A percentile compares a stretch with the other conserved stretches of the same genome.
phyloP scores from a whole-genome alignment of 2,329 filamentous ascomycete species.

The Colletotrichum sidae region DNA sequence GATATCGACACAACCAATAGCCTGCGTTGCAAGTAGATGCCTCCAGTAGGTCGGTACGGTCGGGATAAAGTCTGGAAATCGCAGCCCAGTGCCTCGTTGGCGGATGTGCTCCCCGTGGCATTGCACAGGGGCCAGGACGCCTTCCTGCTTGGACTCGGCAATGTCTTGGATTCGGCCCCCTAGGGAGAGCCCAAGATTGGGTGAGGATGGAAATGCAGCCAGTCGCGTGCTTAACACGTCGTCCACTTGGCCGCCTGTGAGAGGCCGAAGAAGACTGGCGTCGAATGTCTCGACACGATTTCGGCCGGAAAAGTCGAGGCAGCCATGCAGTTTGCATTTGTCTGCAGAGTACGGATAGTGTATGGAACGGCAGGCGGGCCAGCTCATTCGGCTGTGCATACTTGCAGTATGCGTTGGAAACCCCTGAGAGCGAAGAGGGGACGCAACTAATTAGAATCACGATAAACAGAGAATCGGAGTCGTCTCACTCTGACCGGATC shows the following conservation, averaged over 20 bases:
- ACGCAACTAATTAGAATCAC: not conserved
- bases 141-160: not conserved
- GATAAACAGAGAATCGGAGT: not conserved
- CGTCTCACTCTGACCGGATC: not conserved
- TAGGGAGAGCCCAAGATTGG: slow-evolving; percentile 18
- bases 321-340: not conserved
- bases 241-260: slow-evolving; percentile 46
- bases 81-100: slow-evolving; percentile 31
- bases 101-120: slow-evolving; percentile 26
- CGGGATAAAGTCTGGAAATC: slow-evolving; percentile 20
- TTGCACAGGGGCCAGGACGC: slow-evolving; percentile 14
- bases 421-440: not conserved
- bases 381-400: not conserved
- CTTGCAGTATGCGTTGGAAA: not conserved
- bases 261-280: slow-evolving; percentile 39
- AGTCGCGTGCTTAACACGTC: slow-evolving; percentile 38
- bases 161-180: slow-evolving; percentile 28
- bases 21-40: not conserved
- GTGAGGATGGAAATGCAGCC: slow-evolving; percentile 21
- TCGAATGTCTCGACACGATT: not conserved
- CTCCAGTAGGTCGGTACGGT: slow-evolving; percentile 22
- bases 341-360: slow-evolving; percentile 9
- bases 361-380: slow-evolving; percentile 4
- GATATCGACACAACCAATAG: slow-evolving; percentile 14
- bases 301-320: slow-evolving; percentile 15